These are phyloP conservation scores for Pseudocercospora eumusae DNA, from an alignment of 2,329 filamentous ascomycete species.

Conservation along the genomic window DNA sequence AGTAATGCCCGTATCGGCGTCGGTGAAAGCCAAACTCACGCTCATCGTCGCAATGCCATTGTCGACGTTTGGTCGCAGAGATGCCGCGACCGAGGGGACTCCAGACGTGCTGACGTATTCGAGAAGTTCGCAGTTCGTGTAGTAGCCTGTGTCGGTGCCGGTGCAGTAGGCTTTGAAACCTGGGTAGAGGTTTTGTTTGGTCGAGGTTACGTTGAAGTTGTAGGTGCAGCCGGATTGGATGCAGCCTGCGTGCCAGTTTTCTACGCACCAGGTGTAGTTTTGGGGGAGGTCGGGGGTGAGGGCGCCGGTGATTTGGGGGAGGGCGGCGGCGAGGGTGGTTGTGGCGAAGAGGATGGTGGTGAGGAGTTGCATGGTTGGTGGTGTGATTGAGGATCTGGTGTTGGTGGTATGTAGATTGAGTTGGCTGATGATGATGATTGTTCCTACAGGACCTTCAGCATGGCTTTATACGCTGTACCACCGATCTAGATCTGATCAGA, in stretches of 20 bases:
- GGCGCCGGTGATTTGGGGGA: conserved; percentile 7
- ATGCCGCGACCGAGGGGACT: conserved; percentile 12
- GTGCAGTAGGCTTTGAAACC: conserved; percentile 20
- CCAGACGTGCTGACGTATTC: conserved; percentile 12
- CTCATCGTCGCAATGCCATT: conserved; percentile 13
- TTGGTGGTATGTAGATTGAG: not conserved
- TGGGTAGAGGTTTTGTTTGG: not conserved
- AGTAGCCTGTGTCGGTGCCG: conserved; percentile 21
- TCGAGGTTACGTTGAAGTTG: conserved; percentile 21
- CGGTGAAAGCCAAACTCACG: conserved; percentile 20
- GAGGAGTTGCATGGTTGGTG: conserved; percentile 16
- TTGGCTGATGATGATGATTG: not conserved
- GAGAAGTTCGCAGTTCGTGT: conserved; percentile 16
- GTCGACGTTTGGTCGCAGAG: not conserved
- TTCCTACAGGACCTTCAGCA: not conserved
- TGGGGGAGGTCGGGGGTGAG: conserved; percentile 15
- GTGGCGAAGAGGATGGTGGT: conserved; percentile 6
- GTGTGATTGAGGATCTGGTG: not conserved
- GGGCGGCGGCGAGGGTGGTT: conserved; percentile 3
- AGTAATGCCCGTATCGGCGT: conserved; percentile 8
- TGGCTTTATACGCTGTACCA: not conserved
- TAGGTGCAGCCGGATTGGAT: conserved; percentile 15
- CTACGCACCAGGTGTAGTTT: conserved; percentile 15
- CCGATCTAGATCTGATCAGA: not conserved
- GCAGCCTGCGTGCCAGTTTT: conserved; percentile 20